Base-by-base conservation (phyloP, 1,284 basidiomycete species). In the Ceratobasidium sp. region DNA sequence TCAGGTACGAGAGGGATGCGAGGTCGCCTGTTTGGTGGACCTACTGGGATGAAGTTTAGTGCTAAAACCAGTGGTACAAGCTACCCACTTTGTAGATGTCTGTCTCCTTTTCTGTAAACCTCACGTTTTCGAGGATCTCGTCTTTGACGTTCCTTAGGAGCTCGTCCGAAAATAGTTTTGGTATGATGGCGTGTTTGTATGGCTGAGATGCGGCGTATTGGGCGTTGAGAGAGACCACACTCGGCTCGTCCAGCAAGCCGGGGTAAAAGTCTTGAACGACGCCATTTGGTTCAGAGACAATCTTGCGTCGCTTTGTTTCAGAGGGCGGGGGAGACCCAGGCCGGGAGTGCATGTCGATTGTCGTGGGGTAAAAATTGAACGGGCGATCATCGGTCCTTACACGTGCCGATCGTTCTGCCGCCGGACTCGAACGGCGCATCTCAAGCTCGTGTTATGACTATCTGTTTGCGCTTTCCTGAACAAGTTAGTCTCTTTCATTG, bases 11-110 rank as follows among this genome's bases (percentile, higher is more conserved):
- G 51, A 97, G 88, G 59, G 98, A 99, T 13, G 96, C 94, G 32
- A 99, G 90, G 85, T 99, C 97, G 78, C 97, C 97, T 0, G 97
- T 98, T 87, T 99, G 97, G 84, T 97, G 95, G 81, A 99, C 94
- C 95, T 97, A 81, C 37, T 32, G 57, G 34, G 64, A 51, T 59
- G 46, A 19, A 52, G 52, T 43, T 67, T 17, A 51, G 15, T 54
- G 8, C 49, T 19, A 73, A n/a, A 68, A 43, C 11, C 51, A 43
- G 34, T 5, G 78, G 22, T 9, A 22, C 37, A 43, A 43, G 6
- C 25, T 6, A 78, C 87, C 76, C 78, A 93, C 95, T 90, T 96
- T 97, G 90, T 99, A 99, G 80, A 99, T 99, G 82, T 99, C 97
- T 6, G 97, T 99, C 87, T 99, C 95, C 86, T 98, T 99, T 85